Evolutionary conservation across 495 filamentous ascomycete genomes (phyloP), one percentile per base, ranked within the genome.

Genomic region (Aspergillus cavernicola): DNA sequence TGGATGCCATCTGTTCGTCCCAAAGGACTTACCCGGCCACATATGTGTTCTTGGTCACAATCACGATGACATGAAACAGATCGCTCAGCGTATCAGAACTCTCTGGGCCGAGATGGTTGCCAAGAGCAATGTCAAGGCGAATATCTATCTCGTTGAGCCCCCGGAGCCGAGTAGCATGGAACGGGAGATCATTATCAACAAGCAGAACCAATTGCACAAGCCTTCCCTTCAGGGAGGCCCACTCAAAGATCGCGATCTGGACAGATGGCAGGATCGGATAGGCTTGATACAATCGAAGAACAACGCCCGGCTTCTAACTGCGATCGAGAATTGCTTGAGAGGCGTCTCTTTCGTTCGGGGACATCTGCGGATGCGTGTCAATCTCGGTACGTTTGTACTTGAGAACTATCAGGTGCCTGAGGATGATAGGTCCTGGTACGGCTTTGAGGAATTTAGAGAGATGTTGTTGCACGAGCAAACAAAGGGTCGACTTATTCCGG

Each of bases 311-410:
- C 48, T 75, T 23, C 50, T 69, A 8, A 56, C 36, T 2, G 60
- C 63, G 1, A 33, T 76, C 24, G 53, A 64, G 10, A 64, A 55
- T 43, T 67, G 64, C 0, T 45, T 77, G n/a, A 46, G 40, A 7
- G 52, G 60, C 5, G 50, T 78, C n/a, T 55, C 60, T 3, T 66
- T 60, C 20, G 66, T 66, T 33, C 62, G 67, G 45, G 71, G 68
- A 13, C 62, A 72, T 28, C 59, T 83, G 29, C 68, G 70, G 2
- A 73, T 89, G 76, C 73, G 79, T 18, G 71, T 85, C 3, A 69
- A 76, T 28, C 77, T 88, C 37, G 86, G 85, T 0, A 66, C 70
- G 0, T 71, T 82, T 23, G 56, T 75, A 7, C 65, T 88, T 12
- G 64, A 66, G 8, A 56, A 65, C 12, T 85, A 77, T 29, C 66